A percentile compares a stretch with the other conserved stretches of the same genome.
Evolutionary conservation across 495 filamentous ascomycete species (phyloP).

Genomic region (Penicillium samsonianum): DNA sequence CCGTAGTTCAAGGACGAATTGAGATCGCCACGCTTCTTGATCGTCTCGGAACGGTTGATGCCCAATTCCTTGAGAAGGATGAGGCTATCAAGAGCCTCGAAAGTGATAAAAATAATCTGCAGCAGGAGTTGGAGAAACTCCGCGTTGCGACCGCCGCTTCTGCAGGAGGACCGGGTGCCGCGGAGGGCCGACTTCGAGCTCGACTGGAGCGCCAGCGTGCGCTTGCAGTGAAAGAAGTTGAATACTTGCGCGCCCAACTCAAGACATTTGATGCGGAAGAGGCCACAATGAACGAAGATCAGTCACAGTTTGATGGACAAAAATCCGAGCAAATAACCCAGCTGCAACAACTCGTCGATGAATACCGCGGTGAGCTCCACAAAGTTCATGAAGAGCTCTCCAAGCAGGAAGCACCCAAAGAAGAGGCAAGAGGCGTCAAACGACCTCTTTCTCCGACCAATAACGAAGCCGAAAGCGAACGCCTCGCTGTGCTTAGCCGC

Average conservation of each 20-base stretch:
- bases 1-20: conserved; percentile 76
- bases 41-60: conserved; percentile 71
- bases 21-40: conserved; percentile 77
- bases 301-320: conserved; percentile 68
- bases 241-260: conserved; percentile 88
- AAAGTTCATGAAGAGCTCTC: conserved; percentile 69
- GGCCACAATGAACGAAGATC: conserved; percentile 71
- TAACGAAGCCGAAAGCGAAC: conserved; percentile 68
- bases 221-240: conserved; percentile 86
- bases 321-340: conserved; percentile 76
- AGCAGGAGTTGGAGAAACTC: conserved; percentile 69
- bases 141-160: conserved; percentile 41
- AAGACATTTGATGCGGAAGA: conserved; percentile 92
- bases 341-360: conserved; percentile 81
- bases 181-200: conserved; percentile 60
- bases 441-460: conserved; percentile 60
- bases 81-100: conserved; percentile 72
- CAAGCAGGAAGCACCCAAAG: conserved; percentile 52
- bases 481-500: conserved; percentile 76
- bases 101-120: conserved; percentile 59
- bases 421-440: conserved; percentile 41
- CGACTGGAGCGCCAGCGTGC: conserved; percentile 81
- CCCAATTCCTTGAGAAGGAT: conserved; percentile 80
- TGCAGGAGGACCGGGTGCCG: conserved; percentile 38
- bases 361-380: conserved; percentile 83